phyloP scores from a whole-genome alignment of 2,329 filamentous ascomycete species.

The Calonectria crousiana region DNA sequence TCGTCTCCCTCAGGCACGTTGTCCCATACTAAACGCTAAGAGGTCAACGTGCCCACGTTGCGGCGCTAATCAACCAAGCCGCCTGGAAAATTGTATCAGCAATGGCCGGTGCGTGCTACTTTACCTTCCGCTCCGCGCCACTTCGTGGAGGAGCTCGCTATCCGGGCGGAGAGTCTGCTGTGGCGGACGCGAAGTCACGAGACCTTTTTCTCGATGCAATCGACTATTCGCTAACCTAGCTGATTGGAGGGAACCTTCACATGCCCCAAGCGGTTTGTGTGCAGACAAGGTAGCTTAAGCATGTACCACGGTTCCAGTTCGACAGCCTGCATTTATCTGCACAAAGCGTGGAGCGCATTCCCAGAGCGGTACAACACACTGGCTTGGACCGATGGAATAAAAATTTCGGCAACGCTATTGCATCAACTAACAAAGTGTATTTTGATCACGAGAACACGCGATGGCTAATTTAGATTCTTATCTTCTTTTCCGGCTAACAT shows the following conservation, averaged over 20 bases:
- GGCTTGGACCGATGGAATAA: not conserved
- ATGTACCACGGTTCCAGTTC: not conserved
- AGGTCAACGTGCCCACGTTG: conserved; percentile 8
- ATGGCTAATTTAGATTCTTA: not conserved
- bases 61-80: not conserved
- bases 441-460: not conserved
- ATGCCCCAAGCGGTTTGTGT: not conserved
- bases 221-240: not conserved
- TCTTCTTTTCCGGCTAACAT: not conserved
- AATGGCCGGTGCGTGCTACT: not conserved
- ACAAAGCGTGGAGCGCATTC: not conserved
- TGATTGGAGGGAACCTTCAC: not conserved
- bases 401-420: not conserved
- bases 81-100: conserved; percentile 8
- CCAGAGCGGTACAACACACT: not conserved
- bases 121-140: not conserved
- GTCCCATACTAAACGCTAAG: conserved; percentile 14
- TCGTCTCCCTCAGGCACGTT: conserved; percentile 20
- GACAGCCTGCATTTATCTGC: not conserved
- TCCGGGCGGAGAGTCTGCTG: not conserved
- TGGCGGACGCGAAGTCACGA: conserved; percentile 8
- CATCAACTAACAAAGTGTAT: not conserved
- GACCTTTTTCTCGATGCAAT: conserved; percentile 12
- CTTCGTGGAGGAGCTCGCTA: not conserved
- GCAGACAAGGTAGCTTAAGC: not conserved